These are phyloP conservation scores for Hyphopichia khmerensis DNA, from an alignment of 1,139 yeast species.

Conservation along the genomic window DNA sequence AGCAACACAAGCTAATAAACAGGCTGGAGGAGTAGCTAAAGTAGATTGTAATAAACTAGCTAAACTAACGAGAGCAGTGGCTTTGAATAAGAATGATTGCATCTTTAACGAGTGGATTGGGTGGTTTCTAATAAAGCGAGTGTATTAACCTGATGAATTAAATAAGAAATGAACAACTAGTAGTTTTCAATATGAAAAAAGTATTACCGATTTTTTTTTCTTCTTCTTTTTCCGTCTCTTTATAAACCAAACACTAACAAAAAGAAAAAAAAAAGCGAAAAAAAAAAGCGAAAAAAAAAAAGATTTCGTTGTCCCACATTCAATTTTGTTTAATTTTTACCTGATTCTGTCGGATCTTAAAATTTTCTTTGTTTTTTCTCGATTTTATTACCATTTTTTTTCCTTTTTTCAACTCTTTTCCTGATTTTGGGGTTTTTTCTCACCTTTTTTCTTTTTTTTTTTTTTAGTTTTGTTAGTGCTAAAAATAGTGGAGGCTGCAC, in stretches of 20 bases:
- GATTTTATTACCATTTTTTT: neutral
- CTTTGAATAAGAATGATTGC: slow-evolving; percentile 15
- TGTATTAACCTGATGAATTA: too few species aligned
- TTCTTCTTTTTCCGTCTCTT: neutral
- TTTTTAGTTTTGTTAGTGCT: too few species aligned
- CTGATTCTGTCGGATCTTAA: neutral
- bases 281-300: too few species aligned
- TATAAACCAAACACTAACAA: too few species aligned
- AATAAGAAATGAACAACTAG: neutral
- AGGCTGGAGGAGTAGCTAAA: slow-evolving; percentile 83
- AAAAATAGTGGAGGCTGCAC: neutral
- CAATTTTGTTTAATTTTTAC: neutral
- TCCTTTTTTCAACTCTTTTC: neutral
- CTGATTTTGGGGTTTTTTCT: neutral
- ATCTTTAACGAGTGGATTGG: slow-evolving; percentile 1
- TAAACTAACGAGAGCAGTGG: slow-evolving; percentile 50
- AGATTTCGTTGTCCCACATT: neutral
- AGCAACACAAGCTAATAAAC: slow-evolving; percentile 84
- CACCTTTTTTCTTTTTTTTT: too few species aligned
- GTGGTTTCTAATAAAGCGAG: neutral
- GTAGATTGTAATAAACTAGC: slow-evolving; percentile 50
- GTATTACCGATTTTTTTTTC: neutral
- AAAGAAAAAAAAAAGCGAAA: too few species aligned
- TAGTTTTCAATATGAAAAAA: neutral
- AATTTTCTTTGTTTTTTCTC: neutral